Conservation (phyloP, 1,284 basidiomycete genomes). For the Boletus semigastroideus region DNA sequence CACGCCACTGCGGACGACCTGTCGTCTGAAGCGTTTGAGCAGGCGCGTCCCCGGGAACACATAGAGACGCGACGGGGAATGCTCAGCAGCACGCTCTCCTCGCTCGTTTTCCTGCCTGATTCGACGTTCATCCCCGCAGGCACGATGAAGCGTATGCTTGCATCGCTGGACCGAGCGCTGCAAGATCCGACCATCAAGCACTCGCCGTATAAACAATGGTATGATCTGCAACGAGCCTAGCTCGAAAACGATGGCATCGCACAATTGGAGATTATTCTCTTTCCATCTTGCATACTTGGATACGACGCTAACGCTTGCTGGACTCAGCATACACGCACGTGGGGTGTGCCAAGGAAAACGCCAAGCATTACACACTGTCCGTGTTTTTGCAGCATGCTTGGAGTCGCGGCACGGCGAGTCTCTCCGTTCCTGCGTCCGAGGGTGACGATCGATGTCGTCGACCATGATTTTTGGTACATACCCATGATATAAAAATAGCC, state of each 20-base stretch:
- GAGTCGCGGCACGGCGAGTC: constrained; percentile 21
- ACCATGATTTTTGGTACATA: no score
- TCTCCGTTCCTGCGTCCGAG: no score
- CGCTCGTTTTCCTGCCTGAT: constrained; percentile 14
- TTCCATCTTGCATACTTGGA: neutral
- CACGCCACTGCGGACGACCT: constrained; percentile 16
- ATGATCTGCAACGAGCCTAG: constrained; percentile 16
- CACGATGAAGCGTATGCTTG: constrained; percentile 8
- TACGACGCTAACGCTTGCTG: no score
- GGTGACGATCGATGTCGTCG: neutral
- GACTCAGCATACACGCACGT: constrained; percentile 12
- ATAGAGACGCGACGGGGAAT: constrained; percentile 10
- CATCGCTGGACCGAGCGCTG: constrained; percentile 9
- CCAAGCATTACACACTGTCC: constrained; percentile 12
- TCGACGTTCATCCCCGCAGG: constrained; percentile 13
- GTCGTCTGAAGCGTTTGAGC: constrained; percentile 7
- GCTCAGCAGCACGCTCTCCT: constrained; percentile 18
- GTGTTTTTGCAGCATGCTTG: constrained; percentile 17
- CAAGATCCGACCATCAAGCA: constrained; percentile 10
- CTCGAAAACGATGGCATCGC: constrained; percentile 22
- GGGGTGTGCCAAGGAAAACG: constrained; percentile 13
- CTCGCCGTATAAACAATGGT: constrained; percentile 17
- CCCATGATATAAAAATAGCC: no score
- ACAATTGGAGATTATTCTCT: constrained; percentile 19
- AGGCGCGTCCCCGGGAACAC: constrained; percentile 11